Evolutionary conservation across 768 basidiomycete species (phyloP), one percentile per base, ranked within the genome.

Genomic region (Leccinum sublutescens): DNA sequence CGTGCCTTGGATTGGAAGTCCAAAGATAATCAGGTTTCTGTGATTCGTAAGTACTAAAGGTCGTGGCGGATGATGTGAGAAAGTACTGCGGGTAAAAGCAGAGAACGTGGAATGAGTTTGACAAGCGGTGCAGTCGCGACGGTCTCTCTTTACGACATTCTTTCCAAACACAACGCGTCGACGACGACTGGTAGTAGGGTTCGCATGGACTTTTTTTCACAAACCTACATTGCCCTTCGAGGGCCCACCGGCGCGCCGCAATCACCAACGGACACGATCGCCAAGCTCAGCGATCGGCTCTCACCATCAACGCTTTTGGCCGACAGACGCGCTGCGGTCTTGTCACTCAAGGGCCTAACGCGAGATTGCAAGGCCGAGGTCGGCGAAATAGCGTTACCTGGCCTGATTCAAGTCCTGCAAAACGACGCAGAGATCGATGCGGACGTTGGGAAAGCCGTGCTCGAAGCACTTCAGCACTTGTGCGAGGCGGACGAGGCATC

Each of bases 341-440:
- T 97, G 54, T 85, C 93, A 1, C 82, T 99, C 64, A 98, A 98
- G 72, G 96, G 95, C 21, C 86, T 98, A 55, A 79, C 88, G 50
- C 84, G 95, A 59, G 95, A 97, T 73, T 93, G 90, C 79, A 95
- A 91, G 71, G 80, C 87, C 60, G 93, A 97, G 59, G 91, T 98
- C 21, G 95, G 93, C 15, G 80, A 84, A 61, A 80, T 81, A 50
- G 90, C 93, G 1, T 79, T 98, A 8, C 76, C 82, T 9, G 89
- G 91, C 4, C 82, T 98, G 17, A 70, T 97, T 4, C 86, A 89
- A 29, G 89, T 93, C 33, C 78, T 98, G 33, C 82, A 88, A 67
- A 90, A 90, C 60, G 95, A 98, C 70, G 91, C 94, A 0, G 87
- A 92, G 64, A 83, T 94, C 54, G 97, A 99, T 72, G 79, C 86